Conservation (phyloP, 2,329 filamentous ascomycete genomes). For the Sclerotinia minor region DNA sequence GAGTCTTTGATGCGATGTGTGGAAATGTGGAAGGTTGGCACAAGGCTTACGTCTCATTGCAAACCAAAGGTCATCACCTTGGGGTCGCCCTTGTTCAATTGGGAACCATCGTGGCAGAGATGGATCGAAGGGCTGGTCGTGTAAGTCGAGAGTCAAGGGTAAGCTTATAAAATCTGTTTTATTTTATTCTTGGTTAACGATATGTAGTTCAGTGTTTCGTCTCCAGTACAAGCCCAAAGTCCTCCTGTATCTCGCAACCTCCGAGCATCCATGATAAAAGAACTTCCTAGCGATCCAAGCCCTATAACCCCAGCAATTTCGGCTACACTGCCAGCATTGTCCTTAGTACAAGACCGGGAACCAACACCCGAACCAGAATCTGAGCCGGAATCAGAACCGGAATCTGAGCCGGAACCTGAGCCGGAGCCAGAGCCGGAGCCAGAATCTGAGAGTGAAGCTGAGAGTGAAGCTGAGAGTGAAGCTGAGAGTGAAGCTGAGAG, state of each 20-base stretch:
- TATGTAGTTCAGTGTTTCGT: slow-evolving; percentile 26
- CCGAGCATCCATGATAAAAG: slow-evolving; percentile 37
- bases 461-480: too few species aligned
- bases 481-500: slow-evolving; percentile 24
- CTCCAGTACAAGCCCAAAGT: slow-evolving; percentile 22
- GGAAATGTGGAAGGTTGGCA: slow-evolving; percentile 91
- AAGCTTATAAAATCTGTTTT: slow-evolving; percentile 43
- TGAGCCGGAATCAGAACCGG: slow-evolving; percentile 22
- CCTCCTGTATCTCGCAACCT: slow-evolving; percentile 31
- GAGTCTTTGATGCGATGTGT: slow-evolving; percentile 86
- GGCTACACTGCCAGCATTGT: slow-evolving; percentile 37
- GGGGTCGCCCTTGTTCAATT: slow-evolving; percentile 71
- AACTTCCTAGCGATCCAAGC: slow-evolving; percentile 36
- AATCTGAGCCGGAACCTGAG: slow-evolving; percentile 20
- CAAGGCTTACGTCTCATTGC: slow-evolving; percentile 73
- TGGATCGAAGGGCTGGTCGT: slow-evolving; percentile 80
- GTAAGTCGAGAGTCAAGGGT: slow-evolving; percentile 78
- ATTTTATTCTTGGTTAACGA: slow-evolving; percentile 21
- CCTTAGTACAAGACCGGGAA: slow-evolving; percentile 38
- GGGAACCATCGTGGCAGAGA: slow-evolving; percentile 76
- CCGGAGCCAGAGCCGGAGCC: neutral
- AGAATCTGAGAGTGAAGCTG: slow-evolving; percentile 23
- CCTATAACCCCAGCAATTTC: slow-evolving; percentile 39
- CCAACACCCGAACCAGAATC: slow-evolving; percentile 34
- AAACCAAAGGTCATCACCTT: slow-evolving; percentile 69